Base-by-base conservation (phyloP, 2,329 filamentous ascomycete genomes). In the Diaporthe sp. region DNA sequence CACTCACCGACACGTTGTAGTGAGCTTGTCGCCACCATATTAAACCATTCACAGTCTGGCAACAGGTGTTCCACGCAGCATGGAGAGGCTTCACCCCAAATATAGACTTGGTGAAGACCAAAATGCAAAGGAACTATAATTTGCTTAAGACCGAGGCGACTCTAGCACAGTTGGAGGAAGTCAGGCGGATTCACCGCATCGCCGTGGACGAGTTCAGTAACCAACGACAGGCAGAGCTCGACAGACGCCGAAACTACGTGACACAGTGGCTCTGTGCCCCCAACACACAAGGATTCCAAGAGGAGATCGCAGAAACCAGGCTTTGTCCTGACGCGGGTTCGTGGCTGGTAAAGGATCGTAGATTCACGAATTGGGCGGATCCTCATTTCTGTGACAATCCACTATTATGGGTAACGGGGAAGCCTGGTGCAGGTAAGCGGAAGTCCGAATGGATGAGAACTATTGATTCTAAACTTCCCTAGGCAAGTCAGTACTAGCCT, bases 91-190 rank as follows among this genome's bases (percentile, higher is more conserved):
- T 57, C 28, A 34, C 2, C 10, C 28, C 53, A 57, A 57, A 57
- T 4, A 34, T 57, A 34, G 53, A 57, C 53, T 57, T 57, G 53
- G 28, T 57, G 7, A 57, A 57, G 17, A 57, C 53, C 53, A 57
- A 57, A 57, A 57, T 57, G 53, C 53, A 57, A 57, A 28, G 53
- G 8, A 57, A 57, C 17, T 57, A 57, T 57, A 57, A 57, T 34
- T 34, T 57, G 53, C 28, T 57, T 4, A 57, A 57, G 34, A 22
- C 53, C 13, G 53, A 57, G 28, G 53, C 53, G 7, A 31, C 53
- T 34, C 28, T 57, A 9, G 53, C 53, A 34, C 53, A 57, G 17
- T 8, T 57, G 6, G 53, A 57, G 28, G 53, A 57, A 34, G 53
- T 57, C 53, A 57, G 53, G 4, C 28, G 53, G 1, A 57, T 57